Evolutionary conservation across 2,329 filamentous ascomycete species (phyloP).

Genomic region (Phialemonium atrogriseum): DNA sequence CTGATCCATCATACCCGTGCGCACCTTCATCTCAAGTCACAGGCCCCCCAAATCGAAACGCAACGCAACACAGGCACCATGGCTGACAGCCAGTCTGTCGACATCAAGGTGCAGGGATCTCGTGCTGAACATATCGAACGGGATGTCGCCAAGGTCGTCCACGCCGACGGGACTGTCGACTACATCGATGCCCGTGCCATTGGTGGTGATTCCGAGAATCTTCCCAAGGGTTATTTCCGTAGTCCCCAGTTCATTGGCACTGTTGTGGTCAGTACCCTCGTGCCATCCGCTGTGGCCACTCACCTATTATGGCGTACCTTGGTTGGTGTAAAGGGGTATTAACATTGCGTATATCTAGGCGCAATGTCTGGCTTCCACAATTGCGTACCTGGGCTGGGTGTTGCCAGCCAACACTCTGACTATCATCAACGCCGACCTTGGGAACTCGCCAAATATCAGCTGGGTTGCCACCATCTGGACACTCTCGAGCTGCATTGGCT

Average conservation of each 20-base stretch:
- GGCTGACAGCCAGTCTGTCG: too few species aligned
- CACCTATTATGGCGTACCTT: background rate
- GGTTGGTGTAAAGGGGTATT: background rate
- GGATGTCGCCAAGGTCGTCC: constrained; percentile 20
- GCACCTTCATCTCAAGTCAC: too few species aligned
- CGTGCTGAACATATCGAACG: constrained; percentile 10
- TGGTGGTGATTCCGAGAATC: constrained; percentile 29
- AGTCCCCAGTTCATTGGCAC: constrained; percentile 32
- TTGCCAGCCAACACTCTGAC: constrained; percentile 25
- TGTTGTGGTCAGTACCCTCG: constrained; percentile 18
- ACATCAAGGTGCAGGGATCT: too few species aligned
- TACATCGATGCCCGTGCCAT: constrained; percentile 31
- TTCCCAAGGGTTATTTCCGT: constrained; percentile 32
- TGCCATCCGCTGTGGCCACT: background rate
- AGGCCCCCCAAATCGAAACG: too few species aligned
- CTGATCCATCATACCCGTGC: too few species aligned
- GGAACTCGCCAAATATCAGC: constrained; percentile 30
- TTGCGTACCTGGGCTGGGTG: constrained; percentile 26
- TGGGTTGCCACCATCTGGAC: constrained; percentile 41
- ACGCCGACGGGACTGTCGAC: constrained; percentile 32
- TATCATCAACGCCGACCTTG: constrained; percentile 24
- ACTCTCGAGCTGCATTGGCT: constrained; percentile 48
- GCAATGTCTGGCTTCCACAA: constrained; percentile 23
- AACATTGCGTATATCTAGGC: constrained; percentile 14
- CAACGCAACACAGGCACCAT: too few species aligned